Evolutionary conservation across 2,329 filamentous ascomycete species (phyloP), one percentile per base, ranked within the genome.

Genomic region (Venturia effusa): DNA sequence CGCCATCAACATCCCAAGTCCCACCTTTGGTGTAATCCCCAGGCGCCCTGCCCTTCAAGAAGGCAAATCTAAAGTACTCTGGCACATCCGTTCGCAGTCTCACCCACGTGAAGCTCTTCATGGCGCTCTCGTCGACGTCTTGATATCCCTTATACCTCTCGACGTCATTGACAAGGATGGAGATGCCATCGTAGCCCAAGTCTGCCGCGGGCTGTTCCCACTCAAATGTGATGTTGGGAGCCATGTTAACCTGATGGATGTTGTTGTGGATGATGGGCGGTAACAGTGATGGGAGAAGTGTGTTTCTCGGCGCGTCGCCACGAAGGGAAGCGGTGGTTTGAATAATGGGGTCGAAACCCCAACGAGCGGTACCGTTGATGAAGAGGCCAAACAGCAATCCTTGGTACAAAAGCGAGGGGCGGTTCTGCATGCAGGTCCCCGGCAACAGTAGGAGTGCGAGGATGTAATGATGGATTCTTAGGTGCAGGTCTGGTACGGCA

Each of bases 391-490:
- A 78, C 0, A 99, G 80, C 1, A 99, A 79, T 13, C 94, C 94
- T 74, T 97, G 93, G 71, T 94, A 97, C 1, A 96, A 74, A 10
- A 97, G 79, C 0, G 87, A 88, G 0, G 90, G 89, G 0, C 94
- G 84, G 6, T 90, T 97, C 68, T 96, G 92, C 74, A 97, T 86
- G 62, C 85, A 87, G 0, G 94, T 97, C 0, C 92, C 94, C 0
- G 92, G 91, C 5, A 97, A 83, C 0, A 99, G 82, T 0, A 97
- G 80, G 17, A 99, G 83, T 1, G 88, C 92, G 4, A 97, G 80
- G 67, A 97, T 90, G 73, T 97, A 99, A 74, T 99, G 94, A 72
- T 99, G 94, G 64, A 99, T 92, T 40, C 94, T 87, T 61, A 99
- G 81, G 66, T 86, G 88, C 61, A 96, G 84, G 8, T 86, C 84